Percentiles rank a stretch among this genome's conserved stretches.
Conservation (phyloP, 805 yeast genomes). For the Candida cerambycidarum region DNA sequence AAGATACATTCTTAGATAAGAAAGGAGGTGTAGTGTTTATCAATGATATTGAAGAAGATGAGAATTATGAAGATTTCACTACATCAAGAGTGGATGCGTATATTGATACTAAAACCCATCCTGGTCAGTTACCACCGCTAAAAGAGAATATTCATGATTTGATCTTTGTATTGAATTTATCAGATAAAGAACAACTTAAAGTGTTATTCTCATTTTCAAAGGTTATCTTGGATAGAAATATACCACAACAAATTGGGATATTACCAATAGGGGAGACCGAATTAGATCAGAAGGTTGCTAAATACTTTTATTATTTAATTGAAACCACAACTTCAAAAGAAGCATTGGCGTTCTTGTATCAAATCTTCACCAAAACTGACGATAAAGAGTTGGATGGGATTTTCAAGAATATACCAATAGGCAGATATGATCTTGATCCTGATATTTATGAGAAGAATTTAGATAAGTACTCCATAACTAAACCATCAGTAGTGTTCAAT, state of each 20-base stretch:
- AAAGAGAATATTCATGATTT: slow-evolving; percentile 74
- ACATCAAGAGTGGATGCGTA: slow-evolving; percentile 46
- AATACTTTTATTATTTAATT: slow-evolving; percentile 33
- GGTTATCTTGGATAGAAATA: slow-evolving; percentile 50
- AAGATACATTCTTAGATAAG: slow-evolving; percentile 20
- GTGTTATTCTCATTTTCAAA: slow-evolving; percentile 51
- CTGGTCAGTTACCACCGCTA: slow-evolving; percentile 67
- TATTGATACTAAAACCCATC: slow-evolving; percentile 22
- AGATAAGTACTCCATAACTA: slow-evolving; percentile 33
- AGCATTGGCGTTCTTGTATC: slow-evolving; percentile 40
- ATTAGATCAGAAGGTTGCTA: slow-evolving; percentile 28
- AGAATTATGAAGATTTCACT: slow-evolving; percentile 48
- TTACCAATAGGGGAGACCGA: slow-evolving; percentile 55
- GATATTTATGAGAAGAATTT: slow-evolving; percentile 23
- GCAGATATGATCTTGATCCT: slow-evolving; percentile 18
- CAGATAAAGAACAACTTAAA: slow-evolving; percentile 50
- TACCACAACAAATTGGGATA: slow-evolving; percentile 81
- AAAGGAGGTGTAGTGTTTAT: slow-evolving; percentile 59
- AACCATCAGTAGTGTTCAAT: slow-evolving; percentile 62
- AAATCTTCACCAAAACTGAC: slow-evolving; percentile 28
- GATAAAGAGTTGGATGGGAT: slow-evolving; percentile 26
- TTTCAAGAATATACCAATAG: slow-evolving; percentile 12
- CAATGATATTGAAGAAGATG: slow-evolving; percentile 73
- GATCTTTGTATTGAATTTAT: slow-evolving; percentile 65
- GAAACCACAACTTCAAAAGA: slow-evolving; percentile 31